Base-by-base conservation (phyloP, 257 asterid species). In the Rauvolfia tetraphylla region DNA sequence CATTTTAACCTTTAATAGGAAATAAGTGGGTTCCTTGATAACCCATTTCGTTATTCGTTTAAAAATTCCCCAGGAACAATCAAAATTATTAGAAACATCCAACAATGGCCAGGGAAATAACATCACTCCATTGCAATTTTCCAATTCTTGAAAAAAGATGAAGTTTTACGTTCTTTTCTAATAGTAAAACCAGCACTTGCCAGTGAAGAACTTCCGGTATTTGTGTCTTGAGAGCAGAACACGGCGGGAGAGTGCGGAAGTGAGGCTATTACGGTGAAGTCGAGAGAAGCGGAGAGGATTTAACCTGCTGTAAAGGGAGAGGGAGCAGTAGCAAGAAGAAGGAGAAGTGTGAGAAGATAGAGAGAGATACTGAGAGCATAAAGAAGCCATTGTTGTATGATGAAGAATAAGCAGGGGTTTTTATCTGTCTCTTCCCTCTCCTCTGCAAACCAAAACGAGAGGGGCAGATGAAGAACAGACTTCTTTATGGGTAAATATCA, bases 231-330 rank as follows among this genome's bases (percentile, higher is more conserved):
- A 85, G 74, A 79, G 81, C 76, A 31, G 79, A 82, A 68, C 74
- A 71, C 67, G 72, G 61, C 70, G 87, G 68, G 87, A 81, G 49
- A 85, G 78, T 25, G 84, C 20, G 74, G 80, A 76, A 14, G 54
- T 15, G 77, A 57, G 36, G 54, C 7, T 1, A 46, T 2, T 9
- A 79, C 86, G 88, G 65, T 91, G 89, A 38, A 89, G 87, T 61
- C 72, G 79, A 62, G 80, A 54, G 74, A 86, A 85, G 85, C 84
- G 81, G 46, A 86, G 81, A 33, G 97, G 98, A 54, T 88, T 87
- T 42, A 90, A 82, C 61, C 85, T 79, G 80, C 48, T 76, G 91
- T 86, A 82, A 33, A 88, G 83, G 11, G 90, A 81, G 49, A 88
- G 80, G 15, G 56, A 53, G 8, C 29, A 31, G 39, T 5, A 65